phyloP scores from a whole-genome alignment of 2,329 filamentous ascomycete genomes.

The Rugonectria rugulosa region DNA sequence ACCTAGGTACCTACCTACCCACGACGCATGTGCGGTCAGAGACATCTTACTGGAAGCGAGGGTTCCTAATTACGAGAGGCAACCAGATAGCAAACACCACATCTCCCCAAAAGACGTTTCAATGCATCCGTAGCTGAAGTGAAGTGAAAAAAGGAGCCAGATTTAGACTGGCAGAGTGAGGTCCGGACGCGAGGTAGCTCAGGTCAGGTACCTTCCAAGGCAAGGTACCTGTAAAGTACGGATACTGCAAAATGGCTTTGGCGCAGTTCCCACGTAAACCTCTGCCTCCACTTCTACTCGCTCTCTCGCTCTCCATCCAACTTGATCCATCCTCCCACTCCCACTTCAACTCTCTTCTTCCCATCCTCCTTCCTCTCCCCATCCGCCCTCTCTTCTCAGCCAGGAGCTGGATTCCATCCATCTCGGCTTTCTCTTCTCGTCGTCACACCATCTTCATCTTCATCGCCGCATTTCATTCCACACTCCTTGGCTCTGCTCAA shows the following conservation, averaged over 20 bases:
- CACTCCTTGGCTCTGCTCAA: slow-evolving; percentile 49
- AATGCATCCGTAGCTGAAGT: too few species aligned
- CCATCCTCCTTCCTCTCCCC: slow-evolving; percentile 31
- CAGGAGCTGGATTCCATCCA: slow-evolving; percentile 52
- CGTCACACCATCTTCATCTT: slow-evolving; percentile 48
- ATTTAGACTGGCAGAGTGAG: too few species aligned
- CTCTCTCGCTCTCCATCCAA: slow-evolving; percentile 36
- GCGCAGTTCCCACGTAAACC: slow-evolving; percentile 22
- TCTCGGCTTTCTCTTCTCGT: slow-evolving; percentile 51
- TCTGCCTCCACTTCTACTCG: slow-evolving; percentile 15
- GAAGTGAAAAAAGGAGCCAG: too few species aligned
- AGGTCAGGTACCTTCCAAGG: slow-evolving; percentile 5
- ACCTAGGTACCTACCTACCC: too few species aligned
- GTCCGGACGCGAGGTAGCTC: slow-evolving; percentile 23
- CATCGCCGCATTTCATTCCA: slow-evolving; percentile 46
- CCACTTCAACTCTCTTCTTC: slow-evolving; percentile 27
- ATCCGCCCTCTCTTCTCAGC: slow-evolving; percentile 40
- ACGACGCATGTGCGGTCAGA: too few species aligned
- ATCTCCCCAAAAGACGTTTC: too few species aligned
- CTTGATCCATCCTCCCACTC: slow-evolving; percentile 31
- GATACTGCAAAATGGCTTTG: too few species aligned
- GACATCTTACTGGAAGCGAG: too few species aligned
- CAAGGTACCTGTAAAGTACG: slow-evolving; percentile 9
- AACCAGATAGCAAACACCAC: too few species aligned
- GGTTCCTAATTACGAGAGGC: too few species aligned